Base-by-base conservation (phyloP, 2,329 filamentous ascomycete species). In the Cladosporium halotolerans region DNA sequence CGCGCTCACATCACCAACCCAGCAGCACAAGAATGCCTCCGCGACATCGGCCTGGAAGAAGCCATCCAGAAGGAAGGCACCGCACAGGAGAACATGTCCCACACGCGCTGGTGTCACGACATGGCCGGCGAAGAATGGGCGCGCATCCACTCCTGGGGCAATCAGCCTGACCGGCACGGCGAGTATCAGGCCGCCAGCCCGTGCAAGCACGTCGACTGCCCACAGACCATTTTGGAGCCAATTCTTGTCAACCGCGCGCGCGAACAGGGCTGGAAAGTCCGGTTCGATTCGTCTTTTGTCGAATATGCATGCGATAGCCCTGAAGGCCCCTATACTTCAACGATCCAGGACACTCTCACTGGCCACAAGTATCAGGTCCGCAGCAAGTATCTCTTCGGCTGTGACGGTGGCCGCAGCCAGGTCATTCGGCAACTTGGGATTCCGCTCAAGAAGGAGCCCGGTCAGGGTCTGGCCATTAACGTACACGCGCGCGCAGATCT, bases 1-100 rank as follows among this genome's bases (percentile, higher is more conserved):
- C 70, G 81, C 23, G 81, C 80, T 0, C 81, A 84, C 61, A 80
- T 83, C 53, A 82, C 77, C 41, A 84, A 83, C 62, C 78, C 77
- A 65, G 79, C 79, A 0, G 78, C 78, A 0, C 62, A 79, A 14
- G 81, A 76, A 64, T 74, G 72, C 60, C 64, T 76, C 8, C 68
- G 73, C 31, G 73, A 75, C 55, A 72, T 76, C 40, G 72, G 69
- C 2, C 64, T 76, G 8, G 72, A 73, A 43, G 65, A 70, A 9
- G 65, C 68, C 36, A 66, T 66, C 50, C 36, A 66, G 3, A 58
- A 58, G 11, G 57, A 68, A 28, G 67, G 68, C 11, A 69, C 68
- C 5, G 54, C 61, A 5, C 65, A 64, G 10, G 62, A 69, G 32
- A 60, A 59, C 49, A 72, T 75, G 67, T 55, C 61, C 43, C 70